Conservation (phyloP, 2,329 filamentous ascomycete species). For the Cytospora piceicola region DNA sequence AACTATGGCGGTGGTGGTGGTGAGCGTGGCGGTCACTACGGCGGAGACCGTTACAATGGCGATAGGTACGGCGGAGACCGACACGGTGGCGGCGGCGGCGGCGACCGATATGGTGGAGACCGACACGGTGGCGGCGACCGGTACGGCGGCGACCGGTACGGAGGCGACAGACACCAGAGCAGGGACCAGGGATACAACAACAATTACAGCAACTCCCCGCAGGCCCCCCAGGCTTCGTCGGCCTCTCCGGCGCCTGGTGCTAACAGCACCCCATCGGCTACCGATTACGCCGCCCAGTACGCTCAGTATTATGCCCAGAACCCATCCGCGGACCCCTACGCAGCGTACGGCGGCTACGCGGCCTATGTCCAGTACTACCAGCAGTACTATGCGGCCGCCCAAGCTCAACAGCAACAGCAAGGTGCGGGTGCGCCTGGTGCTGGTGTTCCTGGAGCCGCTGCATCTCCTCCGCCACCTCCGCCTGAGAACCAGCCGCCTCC, state of each 20-base stretch:
- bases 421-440: constrained; percentile 48
- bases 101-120: constrained; percentile 45
- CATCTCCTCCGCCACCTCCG: constrained; percentile 60
- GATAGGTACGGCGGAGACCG: constrained; percentile 47
- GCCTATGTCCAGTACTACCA: constrained; percentile 76
- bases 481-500: constrained; percentile 60
- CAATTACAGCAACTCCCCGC: constrained; percentile 21
- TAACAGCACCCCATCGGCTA: constrained; percentile 47
- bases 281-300: constrained; percentile 80
- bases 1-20: constrained; percentile 52
- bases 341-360: constrained; percentile 86
- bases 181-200: constrained; percentile 32
- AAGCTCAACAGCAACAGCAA: constrained; percentile 53
- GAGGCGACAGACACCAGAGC: constrained; percentile 33
- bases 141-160: constrained; percentile 43
- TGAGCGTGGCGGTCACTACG: constrained; percentile 8
- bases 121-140: constrained; percentile 45
- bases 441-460: constrained; percentile 47
- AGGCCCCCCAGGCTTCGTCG: constrained; percentile 14
- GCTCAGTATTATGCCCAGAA: constrained; percentile 73
- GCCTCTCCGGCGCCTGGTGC: constrained; percentile 47
- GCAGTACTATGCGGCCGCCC: constrained; percentile 65
- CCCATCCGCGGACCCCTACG: constrained; percentile 72
- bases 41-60: constrained; percentile 42
- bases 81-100: constrained; percentile 45